Base-by-base conservation (phyloP, 1,284 basidiomycete genomes). In the Meripilus lineatus region DNA sequence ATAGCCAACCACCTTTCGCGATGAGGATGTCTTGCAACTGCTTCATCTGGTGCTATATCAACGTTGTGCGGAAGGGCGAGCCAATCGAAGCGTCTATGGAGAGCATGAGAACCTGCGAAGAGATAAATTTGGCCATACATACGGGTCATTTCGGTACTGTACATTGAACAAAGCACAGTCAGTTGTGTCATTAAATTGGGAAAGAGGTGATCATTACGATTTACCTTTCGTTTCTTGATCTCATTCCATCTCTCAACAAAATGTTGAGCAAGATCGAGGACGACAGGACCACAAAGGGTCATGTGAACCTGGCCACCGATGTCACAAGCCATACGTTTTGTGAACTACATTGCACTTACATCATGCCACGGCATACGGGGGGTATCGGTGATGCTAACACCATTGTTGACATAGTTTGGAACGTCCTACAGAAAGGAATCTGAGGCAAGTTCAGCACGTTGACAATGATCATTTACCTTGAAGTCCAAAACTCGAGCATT, bases 321-420 rank as follows among this genome's bases (percentile, higher is more conserved):
- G 28, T 37, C 35, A 39, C 25, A 4, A 24, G 28, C 6, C 5
- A 23, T 25, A 5, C 5, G 32, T 17, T 30, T 17, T 21, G 10
- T 17, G 26, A 40, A 11, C n/a, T 13, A 13, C 3, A 11, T 15
- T 6, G 10, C 14, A 66, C 77, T 45, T 43, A 87, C 84, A 66
- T 92, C 89, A 55, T 92, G 88, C 89, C 90, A 93, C 2, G 90
- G 89, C 90, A 93, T 92, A 53, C 89, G 74, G 4, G 80, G 72
- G 13, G 72, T 81, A 48, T 90, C 87, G 42, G 87, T 63, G 32
- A 84, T 77, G 18, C 82, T 84, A 13, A 92, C 63, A 2, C 75
- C 74, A 52, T 89, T 93, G 52, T 80, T 84, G 15, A 82, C 77
- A 60, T 83, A 96, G 50, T 90, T 74, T 48, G 79, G 74, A 0